A percentile compares a stretch with the other conserved stretches of the same genome.
These are phyloP conservation scores for Arctium lappa DNA, from an alignment of 129 eudicot genomes.

Conservation along the genomic window DNA sequence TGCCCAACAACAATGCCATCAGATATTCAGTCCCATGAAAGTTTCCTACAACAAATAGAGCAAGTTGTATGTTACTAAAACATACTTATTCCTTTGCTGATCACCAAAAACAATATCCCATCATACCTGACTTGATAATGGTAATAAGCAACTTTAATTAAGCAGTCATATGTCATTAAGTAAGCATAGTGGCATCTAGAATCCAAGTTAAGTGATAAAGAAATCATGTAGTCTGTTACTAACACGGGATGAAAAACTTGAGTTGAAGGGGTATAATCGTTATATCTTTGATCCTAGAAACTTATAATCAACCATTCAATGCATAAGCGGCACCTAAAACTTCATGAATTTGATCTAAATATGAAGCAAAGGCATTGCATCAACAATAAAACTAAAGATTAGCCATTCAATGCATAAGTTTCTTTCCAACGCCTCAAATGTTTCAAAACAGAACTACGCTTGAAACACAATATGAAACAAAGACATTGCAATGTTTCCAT, in stretches of 20 bases:
- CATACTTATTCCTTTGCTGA: constrained; percentile 87
- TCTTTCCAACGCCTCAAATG: background rate
- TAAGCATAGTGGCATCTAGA: background rate
- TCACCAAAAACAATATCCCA: constrained; percentile 83
- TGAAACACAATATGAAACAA: no score
- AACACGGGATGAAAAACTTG: background rate
- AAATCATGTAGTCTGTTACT: constrained; percentile 3
- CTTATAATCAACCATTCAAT: background rate
- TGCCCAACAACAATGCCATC: constrained; percentile 30
- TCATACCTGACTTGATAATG: constrained; percentile 69
- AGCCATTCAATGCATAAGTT: background rate
- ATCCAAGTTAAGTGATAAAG: constrained; percentile 1
- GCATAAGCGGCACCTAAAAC: background rate
- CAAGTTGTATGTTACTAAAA: background rate
- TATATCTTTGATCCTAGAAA: constrained; percentile 2
- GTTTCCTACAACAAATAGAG: background rate
- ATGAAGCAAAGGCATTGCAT: background rate
- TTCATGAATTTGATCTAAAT: background rate
- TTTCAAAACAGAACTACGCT: no score
- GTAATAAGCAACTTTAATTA: constrained; percentile 71
- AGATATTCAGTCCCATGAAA: background rate
- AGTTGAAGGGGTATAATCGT: background rate
- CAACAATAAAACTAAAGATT: background rate
- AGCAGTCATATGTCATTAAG: constrained; percentile 10
- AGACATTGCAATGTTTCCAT: no score